phyloP scores from a whole-genome alignment of 768 basidiomycete genomes.

The Rhodocollybia butyracea region DNA sequence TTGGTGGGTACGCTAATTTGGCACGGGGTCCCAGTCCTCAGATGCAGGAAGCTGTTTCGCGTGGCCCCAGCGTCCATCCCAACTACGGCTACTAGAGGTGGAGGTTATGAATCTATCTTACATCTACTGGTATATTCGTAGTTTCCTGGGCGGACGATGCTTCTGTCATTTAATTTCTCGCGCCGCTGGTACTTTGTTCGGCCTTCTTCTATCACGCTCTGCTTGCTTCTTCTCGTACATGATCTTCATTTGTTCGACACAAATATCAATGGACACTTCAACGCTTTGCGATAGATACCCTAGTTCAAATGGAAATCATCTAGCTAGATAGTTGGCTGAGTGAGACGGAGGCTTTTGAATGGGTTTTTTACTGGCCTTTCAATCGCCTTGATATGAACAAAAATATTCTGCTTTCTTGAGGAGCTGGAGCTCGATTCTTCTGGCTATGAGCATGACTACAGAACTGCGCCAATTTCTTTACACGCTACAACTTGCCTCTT shows the following conservation, averaged over 20 bases:
- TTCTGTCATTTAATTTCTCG: background rate
- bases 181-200: background rate
- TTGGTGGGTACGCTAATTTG: constrained; percentile 81
- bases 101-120: no score
- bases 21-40: constrained; percentile 70
- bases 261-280: constrained; percentile 2
- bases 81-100: constrained; percentile 53
- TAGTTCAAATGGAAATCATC: background rate
- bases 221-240: background rate
- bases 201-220: background rate
- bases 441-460: no score
- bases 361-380: no score
- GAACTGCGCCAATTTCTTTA: no score
- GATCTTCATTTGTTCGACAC: background rate
- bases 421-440: no score
- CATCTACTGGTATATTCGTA: no score
- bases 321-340: no score
- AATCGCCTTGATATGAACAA: no score
- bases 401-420: no score
- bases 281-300: background rate
- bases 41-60: constrained; percentile 48
- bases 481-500: no score
- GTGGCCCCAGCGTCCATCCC: constrained; percentile 46
- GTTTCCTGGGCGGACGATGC: background rate
- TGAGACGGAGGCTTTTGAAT: no score